Evolutionary conservation across 2,329 filamentous ascomycete genomes (phyloP), one percentile per base, ranked within the genome.

Genomic region (Monilinia fructigena): DNA sequence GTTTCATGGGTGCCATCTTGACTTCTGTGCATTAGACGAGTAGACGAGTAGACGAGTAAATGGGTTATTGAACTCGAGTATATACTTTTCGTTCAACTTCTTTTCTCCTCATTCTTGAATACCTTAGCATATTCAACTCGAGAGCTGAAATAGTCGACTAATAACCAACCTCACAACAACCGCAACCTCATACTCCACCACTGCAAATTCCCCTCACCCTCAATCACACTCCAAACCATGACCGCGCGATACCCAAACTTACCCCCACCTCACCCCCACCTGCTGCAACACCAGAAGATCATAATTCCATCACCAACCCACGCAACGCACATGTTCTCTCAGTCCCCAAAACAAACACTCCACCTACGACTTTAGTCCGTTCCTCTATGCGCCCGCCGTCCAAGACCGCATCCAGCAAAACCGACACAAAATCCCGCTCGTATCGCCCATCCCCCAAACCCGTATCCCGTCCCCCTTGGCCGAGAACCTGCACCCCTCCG

Each of bases 381-480:
- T 72, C 38, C 65, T 71, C 11, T 55, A 23, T 10, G 66, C 70
- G 5, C 65, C 68, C 2, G 68, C 69, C 10, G 66, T 73, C 1
- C 63, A 53, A 16, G 23, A 54, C 10, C 55, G 56, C 20, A 54
- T 60, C 12, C 55, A 20, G 4, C 23, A 35, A n/a, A 60, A 65
- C 23, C 45, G 26, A 4, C 35, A 42, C 4, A 54, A 45, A 31
- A 61, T 68, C 26, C 61, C 69, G n/a, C 66, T 70, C n/a, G 20
- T 73, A 28, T 65, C 63, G 26, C 53, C 53, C 20, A 71, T 74
- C 40, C 70, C 73, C 3, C 26, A 67, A 20, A 68, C 68, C 2
- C 28, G 16, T 1, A 70, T 72, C 12, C 69, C 70, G 0, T 70
- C 68, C 18, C 73, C 73, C 0, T 31, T 74, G 1, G 72, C 71